Evolutionary conservation across 2,329 filamentous ascomycete genomes (phyloP).

Genomic region (Ampelomyces quisqualis): DNA sequence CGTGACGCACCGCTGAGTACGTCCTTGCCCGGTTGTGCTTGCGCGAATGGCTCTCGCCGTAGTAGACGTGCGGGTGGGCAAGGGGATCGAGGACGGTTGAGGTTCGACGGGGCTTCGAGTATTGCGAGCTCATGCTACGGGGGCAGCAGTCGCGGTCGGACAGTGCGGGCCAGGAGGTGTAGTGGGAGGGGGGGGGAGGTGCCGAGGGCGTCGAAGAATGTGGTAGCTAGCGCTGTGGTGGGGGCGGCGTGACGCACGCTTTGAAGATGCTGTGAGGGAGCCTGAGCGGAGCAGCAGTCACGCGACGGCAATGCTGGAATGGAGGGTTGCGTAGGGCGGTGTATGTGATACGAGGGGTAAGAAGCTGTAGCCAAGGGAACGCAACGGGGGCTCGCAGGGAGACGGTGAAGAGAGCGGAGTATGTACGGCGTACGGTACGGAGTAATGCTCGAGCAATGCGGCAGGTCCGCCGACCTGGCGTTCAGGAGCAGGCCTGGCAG

Average conservation of each 20-base stretch:
- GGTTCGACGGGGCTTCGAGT: constrained; percentile 39
- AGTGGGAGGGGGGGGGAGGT: constrained; percentile 6
- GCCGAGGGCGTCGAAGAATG: constrained; percentile 19
- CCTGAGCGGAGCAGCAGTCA: constrained; percentile 13
- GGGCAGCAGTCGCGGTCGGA: constrained; percentile 15
- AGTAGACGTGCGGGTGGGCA: constrained; percentile 60
- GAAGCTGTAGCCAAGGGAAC: constrained; percentile 3
- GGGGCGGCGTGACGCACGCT: constrained; percentile 14
- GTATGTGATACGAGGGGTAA: constrained; percentile 5
- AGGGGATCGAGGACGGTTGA: constrained; percentile 56
- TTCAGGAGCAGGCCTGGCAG: neutral
- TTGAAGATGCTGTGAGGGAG: constrained; percentile 17
- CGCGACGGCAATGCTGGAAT: constrained; percentile 13
- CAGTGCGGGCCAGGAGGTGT: constrained; percentile 6
- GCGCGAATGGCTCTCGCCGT: constrained; percentile 54
- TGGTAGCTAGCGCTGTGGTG: constrained; percentile 9
- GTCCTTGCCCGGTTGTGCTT: constrained; percentile 54
- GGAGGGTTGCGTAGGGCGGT: constrained; percentile 8
- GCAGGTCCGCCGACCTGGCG: neutral
- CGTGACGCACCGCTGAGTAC: constrained; percentile 55
- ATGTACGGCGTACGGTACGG: neutral
- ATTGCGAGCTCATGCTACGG: constrained; percentile 48
- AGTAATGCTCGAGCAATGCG: neutral
- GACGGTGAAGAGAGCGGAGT: neutral
- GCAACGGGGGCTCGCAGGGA: constrained; percentile 1